phyloP scores from a whole-genome alignment of 768 basidiomycete genomes.

The Lactarius tabidus region DNA sequence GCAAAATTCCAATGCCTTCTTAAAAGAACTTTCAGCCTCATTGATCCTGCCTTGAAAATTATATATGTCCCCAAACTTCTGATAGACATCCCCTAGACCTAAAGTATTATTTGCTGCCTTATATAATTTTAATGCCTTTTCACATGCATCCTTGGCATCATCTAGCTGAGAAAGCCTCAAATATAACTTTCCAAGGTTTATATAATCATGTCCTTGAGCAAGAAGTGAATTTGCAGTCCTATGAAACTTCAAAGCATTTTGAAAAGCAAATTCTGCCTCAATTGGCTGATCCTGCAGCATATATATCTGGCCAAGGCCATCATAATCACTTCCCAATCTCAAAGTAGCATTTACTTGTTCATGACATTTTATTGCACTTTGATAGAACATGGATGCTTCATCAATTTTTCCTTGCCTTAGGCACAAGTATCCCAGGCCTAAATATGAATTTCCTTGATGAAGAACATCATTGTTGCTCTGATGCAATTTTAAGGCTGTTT shows the following conservation, averaged over 20 bases:
- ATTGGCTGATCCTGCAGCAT: not conserved
- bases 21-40: not conserved
- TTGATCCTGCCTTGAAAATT: not conserved
- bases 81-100: not conserved
- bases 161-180: not conserved
- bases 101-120: not conserved
- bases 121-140: not conserved
- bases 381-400: no score
- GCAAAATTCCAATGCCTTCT: not conserved
- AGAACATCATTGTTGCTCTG: not conserved
- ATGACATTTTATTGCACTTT: not conserved
- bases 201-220: not conserved
- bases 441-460: not conserved
- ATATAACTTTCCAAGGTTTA: not conserved
- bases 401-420: no score
- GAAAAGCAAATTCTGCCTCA: not conserved
- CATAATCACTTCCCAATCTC: not conserved
- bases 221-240: not conserved
- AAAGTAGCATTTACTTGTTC: not conserved
- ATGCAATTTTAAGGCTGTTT: not conserved
- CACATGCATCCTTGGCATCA: not conserved
- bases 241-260: not conserved
- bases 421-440: no score
- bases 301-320: not conserved
- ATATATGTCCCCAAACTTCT: not conserved